phyloP scores from a whole-genome alignment of 2,329 filamentous ascomycete species.

The Stachybotrys chlorohalonatus region DNA sequence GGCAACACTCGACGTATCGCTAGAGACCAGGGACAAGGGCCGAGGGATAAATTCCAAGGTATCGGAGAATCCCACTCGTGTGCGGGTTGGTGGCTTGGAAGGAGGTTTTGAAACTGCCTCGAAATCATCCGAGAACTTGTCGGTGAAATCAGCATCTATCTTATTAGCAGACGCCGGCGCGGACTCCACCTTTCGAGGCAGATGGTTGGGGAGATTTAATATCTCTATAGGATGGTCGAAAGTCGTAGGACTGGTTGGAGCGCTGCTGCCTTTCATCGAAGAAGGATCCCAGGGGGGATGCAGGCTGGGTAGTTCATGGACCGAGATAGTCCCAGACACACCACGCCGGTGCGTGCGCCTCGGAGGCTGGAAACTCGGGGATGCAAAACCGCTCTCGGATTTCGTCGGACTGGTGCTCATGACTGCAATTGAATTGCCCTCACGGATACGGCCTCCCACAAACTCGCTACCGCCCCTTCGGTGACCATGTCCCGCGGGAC shows the following conservation, averaged over 20 bases:
- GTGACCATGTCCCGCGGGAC: constrained; percentile 61
- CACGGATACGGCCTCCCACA: constrained; percentile 61
- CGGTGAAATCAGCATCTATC: background rate
- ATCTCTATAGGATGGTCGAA: constrained; percentile 19
- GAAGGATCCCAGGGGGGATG: constrained; percentile 45
- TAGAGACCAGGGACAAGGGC: constrained; percentile 76
- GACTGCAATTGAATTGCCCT: constrained; percentile 47
- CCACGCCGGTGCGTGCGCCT: constrained; percentile 62
- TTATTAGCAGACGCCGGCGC: background rate
- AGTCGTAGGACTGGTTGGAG: constrained; percentile 51
- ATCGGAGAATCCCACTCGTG: constrained; percentile 75
- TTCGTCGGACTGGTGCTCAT: constrained; percentile 65
- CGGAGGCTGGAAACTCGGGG: constrained; percentile 44
- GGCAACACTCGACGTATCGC: constrained; percentile 70
- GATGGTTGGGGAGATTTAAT: constrained; percentile 11
- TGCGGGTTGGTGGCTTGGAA: constrained; percentile 34
- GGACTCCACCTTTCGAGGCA: background rate
- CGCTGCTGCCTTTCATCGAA: constrained; percentile 49
- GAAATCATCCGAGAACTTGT: background rate
- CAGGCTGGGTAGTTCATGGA: constrained; percentile 70
- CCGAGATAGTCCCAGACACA: constrained; percentile 70
- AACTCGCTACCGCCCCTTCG: constrained; percentile 79
- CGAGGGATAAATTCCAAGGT: constrained; percentile 75
- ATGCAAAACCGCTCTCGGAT: constrained; percentile 45
- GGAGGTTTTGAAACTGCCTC: constrained; percentile 9